A percentile compares a stretch with the other conserved stretches of the same genome.
Evolutionary conservation across 306 rosid genomes (phyloP).

Genomic region (Fragaria vesca): DNA sequence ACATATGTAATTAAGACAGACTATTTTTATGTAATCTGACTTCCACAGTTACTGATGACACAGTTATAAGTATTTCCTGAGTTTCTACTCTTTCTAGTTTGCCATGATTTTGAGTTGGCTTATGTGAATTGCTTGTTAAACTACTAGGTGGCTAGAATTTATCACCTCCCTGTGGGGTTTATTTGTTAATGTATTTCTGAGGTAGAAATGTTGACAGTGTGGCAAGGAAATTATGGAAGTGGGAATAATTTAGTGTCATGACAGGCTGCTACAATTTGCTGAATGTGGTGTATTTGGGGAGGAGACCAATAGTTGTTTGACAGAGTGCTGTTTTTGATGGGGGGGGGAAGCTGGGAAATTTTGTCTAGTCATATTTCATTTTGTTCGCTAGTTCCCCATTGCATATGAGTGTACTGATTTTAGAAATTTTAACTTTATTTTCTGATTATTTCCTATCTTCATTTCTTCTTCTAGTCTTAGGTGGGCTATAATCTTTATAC

Average conservation of each 20-base stretch:
- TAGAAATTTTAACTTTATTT: neutral
- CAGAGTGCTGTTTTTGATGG: neutral
- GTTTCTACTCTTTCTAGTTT: neutral
- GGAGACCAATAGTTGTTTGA: neutral
- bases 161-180: neutral
- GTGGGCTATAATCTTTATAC: neutral
- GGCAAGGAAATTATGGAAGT: neutral
- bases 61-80: neutral
- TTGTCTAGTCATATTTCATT: neutral
- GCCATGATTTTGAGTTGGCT: neutral
- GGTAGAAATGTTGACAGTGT: neutral
- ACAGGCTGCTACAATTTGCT: neutral
- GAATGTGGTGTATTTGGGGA: slow-evolving; percentile 2
- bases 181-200: neutral
- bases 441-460: neutral
- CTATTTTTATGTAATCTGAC: neutral
- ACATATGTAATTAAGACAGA: neutral
- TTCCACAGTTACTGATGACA: neutral
- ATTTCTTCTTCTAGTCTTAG: neutral
- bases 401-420: neutral
- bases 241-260: neutral
- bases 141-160: neutral
- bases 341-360: neutral
- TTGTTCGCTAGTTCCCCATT: neutral
- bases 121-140: slow-evolving; percentile 1